Evolutionary conservation across 2,329 filamentous ascomycete species (phyloP), one percentile per base, ranked within the genome.

Genomic region (Fusarium nygamai): DNA sequence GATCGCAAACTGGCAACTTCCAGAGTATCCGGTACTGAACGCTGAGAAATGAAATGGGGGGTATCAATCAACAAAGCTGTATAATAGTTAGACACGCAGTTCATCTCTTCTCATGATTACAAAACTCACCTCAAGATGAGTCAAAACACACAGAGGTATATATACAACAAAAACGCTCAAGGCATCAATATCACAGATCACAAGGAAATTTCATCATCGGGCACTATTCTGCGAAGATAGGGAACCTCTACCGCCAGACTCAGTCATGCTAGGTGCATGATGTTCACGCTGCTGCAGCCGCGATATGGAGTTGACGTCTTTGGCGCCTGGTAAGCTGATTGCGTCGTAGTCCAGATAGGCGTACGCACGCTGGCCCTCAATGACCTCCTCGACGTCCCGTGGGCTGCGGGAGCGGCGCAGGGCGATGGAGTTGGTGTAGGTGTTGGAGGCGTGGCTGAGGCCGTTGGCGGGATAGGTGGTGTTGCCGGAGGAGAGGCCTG

Each of bases 261-360:
- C 54, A 24, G 57, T 72, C 67, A 59, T 41, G 22, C 66, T 73
- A 8, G 67, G 66, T 39, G 60, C 12, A n/a, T 34, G 24, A 8
- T 67, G 48, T 19, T 71, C 71, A 31, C 48, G 53, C 57, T 73
- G 41, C 27, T 70, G 41, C 54, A 71, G 71, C 3, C 33, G 41
- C 5, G 70, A 67, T 6, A 58, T 73, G 6, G 66, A 71, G 8
- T 58, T 66, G 24, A 43, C 39, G 27, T 71, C 70, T 73, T 73
- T 73, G 22, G 38, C 54, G 13, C 61, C 71, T 73, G 70, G 71
- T 71, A 73, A 73, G 66, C 71, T 71, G 61, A 67, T 61, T 58
- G 71, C 48, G 56, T 70, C 71, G 67, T 73, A 73, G 34, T 67
- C 70, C 43, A 53, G 61, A 41, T 51, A 61, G 44, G 47, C 57